Conservation (phyloP, 208 protist genomes). For the Wallacemonas sp. region DNA sequence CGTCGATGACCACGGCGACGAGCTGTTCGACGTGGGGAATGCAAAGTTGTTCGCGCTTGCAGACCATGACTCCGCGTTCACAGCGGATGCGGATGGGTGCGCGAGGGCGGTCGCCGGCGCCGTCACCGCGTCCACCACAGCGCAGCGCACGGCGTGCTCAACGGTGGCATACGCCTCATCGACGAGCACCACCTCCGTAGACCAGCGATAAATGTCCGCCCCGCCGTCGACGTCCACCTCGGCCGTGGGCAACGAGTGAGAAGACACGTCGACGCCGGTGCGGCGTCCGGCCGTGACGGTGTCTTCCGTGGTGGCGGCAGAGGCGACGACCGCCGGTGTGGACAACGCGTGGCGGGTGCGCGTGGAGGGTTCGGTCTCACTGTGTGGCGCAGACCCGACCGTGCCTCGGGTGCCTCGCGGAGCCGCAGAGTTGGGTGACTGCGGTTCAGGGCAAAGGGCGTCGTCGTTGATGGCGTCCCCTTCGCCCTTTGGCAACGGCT, state of each 20-base stretch:
- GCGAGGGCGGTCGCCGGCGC: not conserved
- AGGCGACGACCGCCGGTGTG: not conserved
- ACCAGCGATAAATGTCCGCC: conserved; percentile 41
- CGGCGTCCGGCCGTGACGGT: not conserved
- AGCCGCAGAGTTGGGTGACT: no score
- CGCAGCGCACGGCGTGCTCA: conserved; percentile 25
- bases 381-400: no score
- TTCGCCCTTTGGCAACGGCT: no score
- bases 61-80: no score
- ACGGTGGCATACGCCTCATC: conserved; percentile 40
- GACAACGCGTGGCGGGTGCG: not conserved
- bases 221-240: not conserved
- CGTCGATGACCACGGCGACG: not conserved
- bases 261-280: not conserved
- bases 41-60: no score
- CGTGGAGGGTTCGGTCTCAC: no score
- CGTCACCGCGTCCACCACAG: not conserved
- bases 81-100: no score
- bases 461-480: not conserved
- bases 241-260: not conserved
- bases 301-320: not conserved
- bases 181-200: conserved; percentile 50
- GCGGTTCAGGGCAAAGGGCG: no score
- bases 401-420: no score
- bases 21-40: not conserved